A percentile compares a stretch with the other conserved stretches of the same genome.
Evolutionary conservation across 2,329 filamentous ascomycete genomes (phyloP).

Genomic region (Basipetospora chlamydospora): DNA sequence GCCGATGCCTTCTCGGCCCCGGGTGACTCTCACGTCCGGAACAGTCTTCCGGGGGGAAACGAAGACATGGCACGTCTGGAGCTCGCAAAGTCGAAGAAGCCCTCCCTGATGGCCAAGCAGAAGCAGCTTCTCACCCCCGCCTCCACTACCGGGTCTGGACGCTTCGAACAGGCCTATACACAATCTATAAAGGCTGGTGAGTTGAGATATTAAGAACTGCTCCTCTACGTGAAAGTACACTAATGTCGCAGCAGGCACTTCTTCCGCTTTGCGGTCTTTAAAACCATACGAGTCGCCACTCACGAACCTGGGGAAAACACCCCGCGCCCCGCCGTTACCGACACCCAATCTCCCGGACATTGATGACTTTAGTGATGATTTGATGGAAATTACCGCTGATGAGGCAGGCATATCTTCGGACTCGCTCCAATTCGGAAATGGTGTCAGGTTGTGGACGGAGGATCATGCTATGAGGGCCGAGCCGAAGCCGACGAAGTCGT

Average conservation of each 20-base stretch:
- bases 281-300: conserved; percentile 1
- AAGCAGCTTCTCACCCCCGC: conserved; percentile 5
- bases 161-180: conserved; percentile 3
- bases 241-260: background rate
- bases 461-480: conserved; percentile 1
- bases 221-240: background rate
- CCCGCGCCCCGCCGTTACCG: background rate
- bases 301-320: background rate
- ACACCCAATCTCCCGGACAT: conserved; percentile 3
- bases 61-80: conserved; percentile 1
- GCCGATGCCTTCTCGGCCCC: background rate
- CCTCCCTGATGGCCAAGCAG: conserved; percentile 1
- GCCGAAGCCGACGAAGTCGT: background rate
- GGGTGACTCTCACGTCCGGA: background rate
- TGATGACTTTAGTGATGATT: background rate
- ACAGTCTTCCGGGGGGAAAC: background rate
- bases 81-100: conserved; percentile 1
- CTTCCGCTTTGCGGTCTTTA: background rate
- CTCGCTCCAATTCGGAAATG: conserved; percentile 2
- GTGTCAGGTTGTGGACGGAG: conserved; percentile 5
- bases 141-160: background rate
- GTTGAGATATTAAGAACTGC: background rate
- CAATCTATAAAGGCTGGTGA: background rate
- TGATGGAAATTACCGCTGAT: conserved; percentile 5
- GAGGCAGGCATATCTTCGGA: conserved; percentile 3